Percentiles rank a stretch among this genome's conserved stretches.
Conservation (phyloP, 495 filamentous ascomycete species). For the Emericellopsis terricola region DNA sequence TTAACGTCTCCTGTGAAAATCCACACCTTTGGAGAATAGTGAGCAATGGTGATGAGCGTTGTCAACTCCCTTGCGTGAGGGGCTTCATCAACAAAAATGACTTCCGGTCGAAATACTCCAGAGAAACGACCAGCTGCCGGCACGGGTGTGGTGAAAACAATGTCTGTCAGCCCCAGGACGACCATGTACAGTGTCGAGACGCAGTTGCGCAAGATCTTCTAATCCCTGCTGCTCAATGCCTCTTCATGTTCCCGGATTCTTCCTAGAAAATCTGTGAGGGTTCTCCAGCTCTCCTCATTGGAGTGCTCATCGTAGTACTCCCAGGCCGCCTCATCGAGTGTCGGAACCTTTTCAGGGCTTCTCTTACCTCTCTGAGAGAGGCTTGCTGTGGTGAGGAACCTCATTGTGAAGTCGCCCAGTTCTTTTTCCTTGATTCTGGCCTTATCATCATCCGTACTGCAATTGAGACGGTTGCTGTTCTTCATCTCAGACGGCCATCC, state of each 20-base stretch:
- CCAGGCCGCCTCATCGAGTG: slow-evolving; percentile 10
- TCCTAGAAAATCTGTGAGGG: slow-evolving; percentile 1
- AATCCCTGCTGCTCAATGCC: background rate
- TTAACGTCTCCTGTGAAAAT: slow-evolving; percentile 11
- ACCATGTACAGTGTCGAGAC: slow-evolving; percentile 7
- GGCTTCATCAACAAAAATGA: slow-evolving; percentile 11
- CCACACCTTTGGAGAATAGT: slow-evolving; percentile 10
- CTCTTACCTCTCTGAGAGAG: background rate
- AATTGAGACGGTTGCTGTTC: background rate
- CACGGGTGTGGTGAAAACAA: slow-evolving; percentile 11
- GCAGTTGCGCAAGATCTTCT: background rate
- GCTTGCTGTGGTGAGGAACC: slow-evolving; percentile 5
- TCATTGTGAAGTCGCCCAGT: slow-evolving; percentile 6
- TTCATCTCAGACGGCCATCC: slow-evolving; percentile 5
- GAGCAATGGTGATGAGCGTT: slow-evolving; percentile 10
- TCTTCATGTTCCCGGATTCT: background rate
- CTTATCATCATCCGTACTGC: slow-evolving; percentile 1
- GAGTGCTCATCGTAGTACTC: slow-evolving; percentile 4
- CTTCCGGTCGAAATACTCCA: slow-evolving; percentile 8
- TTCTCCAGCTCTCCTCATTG: background rate
- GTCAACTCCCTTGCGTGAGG: slow-evolving; percentile 10
- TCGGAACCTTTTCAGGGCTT: slow-evolving; percentile 3
- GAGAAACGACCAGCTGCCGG: slow-evolving; percentile 7
- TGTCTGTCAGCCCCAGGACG: slow-evolving; percentile 6
- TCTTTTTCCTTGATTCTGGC: no score